These are phyloP conservation scores for sunflower (Helianthus annuus) DNA, from an alignment of 129 eudicot species.

Conservation along the genomic window DNA sequence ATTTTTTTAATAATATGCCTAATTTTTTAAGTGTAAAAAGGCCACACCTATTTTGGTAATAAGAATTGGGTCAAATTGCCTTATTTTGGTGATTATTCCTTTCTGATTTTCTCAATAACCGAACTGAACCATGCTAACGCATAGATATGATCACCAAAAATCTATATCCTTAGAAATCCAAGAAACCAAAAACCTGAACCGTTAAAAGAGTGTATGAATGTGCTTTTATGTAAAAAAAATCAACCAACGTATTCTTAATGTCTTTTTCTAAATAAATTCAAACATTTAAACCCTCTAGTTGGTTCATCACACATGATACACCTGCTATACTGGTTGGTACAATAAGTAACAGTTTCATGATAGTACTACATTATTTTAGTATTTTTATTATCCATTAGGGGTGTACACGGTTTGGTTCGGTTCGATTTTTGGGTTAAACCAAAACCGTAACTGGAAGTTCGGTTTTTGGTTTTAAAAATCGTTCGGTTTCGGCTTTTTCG, in stretches of 20 bases:
- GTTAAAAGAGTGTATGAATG: background rate
- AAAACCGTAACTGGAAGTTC: no score
- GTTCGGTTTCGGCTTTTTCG: no score
- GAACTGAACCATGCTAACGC: background rate
- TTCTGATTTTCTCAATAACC: background rate
- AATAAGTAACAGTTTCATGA: conserved; percentile 30
- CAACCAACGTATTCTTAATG: background rate
- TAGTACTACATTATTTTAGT: conserved; percentile 14
- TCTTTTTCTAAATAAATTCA: background rate
- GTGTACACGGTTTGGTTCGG: no score
- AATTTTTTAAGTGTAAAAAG: no score
- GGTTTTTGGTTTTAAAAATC: no score
- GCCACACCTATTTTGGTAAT: no score
- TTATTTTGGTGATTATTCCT: no score
- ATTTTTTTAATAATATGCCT: no score
- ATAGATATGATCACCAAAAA: background rate
- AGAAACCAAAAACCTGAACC: background rate
- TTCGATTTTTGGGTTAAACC: no score
- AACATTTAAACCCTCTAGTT: conserved; percentile 12
- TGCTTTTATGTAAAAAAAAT: no score
- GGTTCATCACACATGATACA: conserved; percentile 36
- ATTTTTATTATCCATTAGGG: background rate
- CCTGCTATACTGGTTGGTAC: conserved; percentile 10
- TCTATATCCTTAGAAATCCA: background rate
- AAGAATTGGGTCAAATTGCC: no score